Conservation (phyloP, 192 early-diverging fungal genomes). For the Piromyces sp. region DNA sequence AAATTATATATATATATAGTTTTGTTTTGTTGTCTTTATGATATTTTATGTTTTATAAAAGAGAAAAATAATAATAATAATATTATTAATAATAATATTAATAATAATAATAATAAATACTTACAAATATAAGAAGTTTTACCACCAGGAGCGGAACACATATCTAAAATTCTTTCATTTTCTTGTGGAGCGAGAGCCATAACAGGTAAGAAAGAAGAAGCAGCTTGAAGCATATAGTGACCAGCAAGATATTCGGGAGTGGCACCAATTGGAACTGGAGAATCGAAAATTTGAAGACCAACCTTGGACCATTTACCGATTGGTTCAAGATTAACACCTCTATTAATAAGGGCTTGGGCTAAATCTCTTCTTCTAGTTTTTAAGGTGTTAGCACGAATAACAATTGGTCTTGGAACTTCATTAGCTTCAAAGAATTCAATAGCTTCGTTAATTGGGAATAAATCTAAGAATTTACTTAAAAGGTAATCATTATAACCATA, state of each 20-base stretch:
- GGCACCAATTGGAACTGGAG: slow-evolving; percentile 80
- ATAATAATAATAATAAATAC: background rate
- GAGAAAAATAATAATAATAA: background rate
- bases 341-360: slow-evolving; percentile 83
- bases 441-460: slow-evolving; percentile 17
- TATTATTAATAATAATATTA: too few species aligned
- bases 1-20: too few species aligned
- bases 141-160: slow-evolving; percentile 95
- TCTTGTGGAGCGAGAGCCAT: slow-evolving; percentile 90
- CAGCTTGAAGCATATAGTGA: slow-evolving; percentile 97
- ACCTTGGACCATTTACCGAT: slow-evolving; percentile 98
- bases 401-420: slow-evolving; percentile 85
- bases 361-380: slow-evolving; percentile 84
- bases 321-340: slow-evolving; percentile 94
- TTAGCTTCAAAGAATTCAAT: slow-evolving; percentile 99
- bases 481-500: slow-evolving; percentile 91
- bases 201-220: slow-evolving; percentile 92
- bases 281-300: slow-evolving; percentile 89
- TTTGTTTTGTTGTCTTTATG: too few species aligned
- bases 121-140: slow-evolving; percentile 80
- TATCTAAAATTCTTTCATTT: slow-evolving; percentile 84
- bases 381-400: slow-evolving; percentile 91
- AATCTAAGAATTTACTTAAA: slow-evolving; percentile 63
- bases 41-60: too few species aligned
- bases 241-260: slow-evolving; percentile 98